A percentile compares a stretch with the other conserved stretches of the same genome.
Evolutionary conservation across 306 rosid genomes (phyloP).

Genomic region (Cicer cuneatum): DNA sequence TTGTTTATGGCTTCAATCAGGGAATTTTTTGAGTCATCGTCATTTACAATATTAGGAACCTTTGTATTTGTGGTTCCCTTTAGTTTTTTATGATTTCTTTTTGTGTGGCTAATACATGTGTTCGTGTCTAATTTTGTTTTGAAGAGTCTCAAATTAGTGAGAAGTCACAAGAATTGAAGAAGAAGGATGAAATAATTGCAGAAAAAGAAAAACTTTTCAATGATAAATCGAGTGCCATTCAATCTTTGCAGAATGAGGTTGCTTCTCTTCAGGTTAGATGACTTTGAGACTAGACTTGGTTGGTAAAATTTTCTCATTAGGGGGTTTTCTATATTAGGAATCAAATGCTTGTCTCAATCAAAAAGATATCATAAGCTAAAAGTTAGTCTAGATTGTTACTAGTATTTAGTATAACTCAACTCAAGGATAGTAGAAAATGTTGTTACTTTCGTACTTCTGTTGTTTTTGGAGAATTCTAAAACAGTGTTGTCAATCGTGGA

Average conservation of each 20-base stretch:
- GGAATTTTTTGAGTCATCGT: neutral
- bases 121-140: slow-evolving; percentile 38
- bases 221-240: slow-evolving; percentile 57
- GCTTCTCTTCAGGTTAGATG: slow-evolving; percentile 77
- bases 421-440: neutral
- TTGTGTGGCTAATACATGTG: slow-evolving; percentile 41
- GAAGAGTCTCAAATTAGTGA: slow-evolving; percentile 67
- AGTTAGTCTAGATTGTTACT: neutral
- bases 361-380: neutral
- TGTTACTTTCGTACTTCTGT: neutral
- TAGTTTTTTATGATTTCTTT: slow-evolving; percentile 24
- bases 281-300: neutral
- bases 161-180: slow-evolving; percentile 60
- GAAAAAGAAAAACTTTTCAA: slow-evolving; percentile 64
- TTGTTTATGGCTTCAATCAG: slow-evolving; percentile 4
- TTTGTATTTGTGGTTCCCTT: neutral
- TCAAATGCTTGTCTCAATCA: neutral
- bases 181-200: slow-evolving; percentile 63
- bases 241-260: slow-evolving; percentile 67
- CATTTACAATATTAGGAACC: slow-evolving; percentile 20
- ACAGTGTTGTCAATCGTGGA: too few relatives aligned
- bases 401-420: neutral
- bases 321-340: neutral
- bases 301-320: neutral
- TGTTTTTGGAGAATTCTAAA: slow-evolving; percentile 12